Evolutionary conservation across 1,284 basidiomycete genomes (phyloP).

Genomic region (Xerocomus minutiporus): DNA sequence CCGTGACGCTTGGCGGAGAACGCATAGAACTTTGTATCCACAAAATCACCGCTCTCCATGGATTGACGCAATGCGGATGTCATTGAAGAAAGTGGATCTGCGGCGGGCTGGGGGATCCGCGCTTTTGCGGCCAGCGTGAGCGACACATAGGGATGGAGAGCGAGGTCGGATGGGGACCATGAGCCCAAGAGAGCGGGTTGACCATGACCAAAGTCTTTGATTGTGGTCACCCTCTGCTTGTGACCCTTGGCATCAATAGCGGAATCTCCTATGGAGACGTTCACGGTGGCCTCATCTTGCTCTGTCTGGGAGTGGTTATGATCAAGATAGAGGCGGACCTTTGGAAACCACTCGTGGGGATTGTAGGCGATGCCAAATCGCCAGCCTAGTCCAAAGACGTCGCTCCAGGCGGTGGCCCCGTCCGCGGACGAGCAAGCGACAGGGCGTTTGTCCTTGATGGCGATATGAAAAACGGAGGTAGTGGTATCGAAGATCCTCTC

Average conservation of each 20-base stretch:
- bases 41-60: slow-evolving; percentile 26
- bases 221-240: slow-evolving; percentile 15
- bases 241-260: slow-evolving; percentile 2
- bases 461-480: slow-evolving; percentile 26
- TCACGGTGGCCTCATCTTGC: slow-evolving; percentile 18
- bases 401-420: slow-evolving; percentile 19
- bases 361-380: slow-evolving; percentile 25
- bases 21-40: slow-evolving; percentile 29
- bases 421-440: slow-evolving; percentile 12
- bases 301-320: slow-evolving; percentile 24
- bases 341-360: slow-evolving; percentile 22
- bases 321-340: slow-evolving; percentile 26
- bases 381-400: slow-evolving; percentile 31
- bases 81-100: slow-evolving; percentile 18
- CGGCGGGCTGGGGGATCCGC: slow-evolving; percentile 4
- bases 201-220: slow-evolving; percentile 28
- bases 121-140: slow-evolving; percentile 22
- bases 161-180: slow-evolving; percentile 15
- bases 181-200: slow-evolving; percentile 24
- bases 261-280: slow-evolving; percentile 10
- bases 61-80: slow-evolving; percentile 23
- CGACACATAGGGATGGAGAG: slow-evolving; percentile 19
- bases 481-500: slow-evolving; percentile 28
- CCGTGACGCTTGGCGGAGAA: slow-evolving; percentile 21
- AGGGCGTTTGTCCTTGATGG: slow-evolving; percentile 21